Evolutionary conservation across 768 basidiomycete species (phyloP).

Genomic region (Rhodotorula babjevae): DNA sequence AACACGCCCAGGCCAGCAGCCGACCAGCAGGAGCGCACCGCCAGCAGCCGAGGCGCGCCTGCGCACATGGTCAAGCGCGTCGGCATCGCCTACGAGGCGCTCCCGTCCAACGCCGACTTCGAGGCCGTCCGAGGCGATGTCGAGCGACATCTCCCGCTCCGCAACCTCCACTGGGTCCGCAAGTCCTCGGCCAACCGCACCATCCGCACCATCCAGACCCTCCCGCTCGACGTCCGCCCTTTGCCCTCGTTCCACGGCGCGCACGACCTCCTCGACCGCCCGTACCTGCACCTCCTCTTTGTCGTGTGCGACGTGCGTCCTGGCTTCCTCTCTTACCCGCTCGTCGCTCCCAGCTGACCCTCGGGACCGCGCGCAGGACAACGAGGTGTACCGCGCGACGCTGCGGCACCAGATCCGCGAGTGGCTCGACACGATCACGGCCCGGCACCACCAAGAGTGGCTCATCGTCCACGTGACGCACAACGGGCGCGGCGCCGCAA

Average conservation of each 20-base stretch:
- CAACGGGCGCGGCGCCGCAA: constrained; percentile 45
- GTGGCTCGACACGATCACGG: constrained; percentile 66
- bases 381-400: constrained; percentile 69
- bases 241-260: constrained; percentile 53
- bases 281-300: constrained; percentile 78
- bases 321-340: constrained; percentile 1
- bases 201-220: constrained; percentile 78
- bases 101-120: constrained; percentile 16
- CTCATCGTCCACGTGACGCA: constrained; percentile 79
- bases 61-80: neutral
- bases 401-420: constrained; percentile 85
- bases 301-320: constrained; percentile 76
- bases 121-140: constrained; percentile 30
- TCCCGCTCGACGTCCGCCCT: constrained; percentile 68
- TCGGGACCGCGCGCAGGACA: constrained; percentile 50
- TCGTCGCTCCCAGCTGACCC: constrained; percentile 27
- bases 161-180: constrained; percentile 89
- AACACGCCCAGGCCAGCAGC: neutral
- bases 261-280: constrained; percentile 71
- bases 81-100: constrained; percentile 19
- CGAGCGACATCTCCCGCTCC: constrained; percentile 58
- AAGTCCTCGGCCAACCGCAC: constrained; percentile 53
- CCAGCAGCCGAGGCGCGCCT: no score
- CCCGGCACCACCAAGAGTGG: constrained; percentile 84
- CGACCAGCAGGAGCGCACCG: no score